Evolutionary conservation across 441 rosid species (phyloP), one percentile per base, ranked within the genome.

Genomic region (Jatropha podagrica): DNA sequence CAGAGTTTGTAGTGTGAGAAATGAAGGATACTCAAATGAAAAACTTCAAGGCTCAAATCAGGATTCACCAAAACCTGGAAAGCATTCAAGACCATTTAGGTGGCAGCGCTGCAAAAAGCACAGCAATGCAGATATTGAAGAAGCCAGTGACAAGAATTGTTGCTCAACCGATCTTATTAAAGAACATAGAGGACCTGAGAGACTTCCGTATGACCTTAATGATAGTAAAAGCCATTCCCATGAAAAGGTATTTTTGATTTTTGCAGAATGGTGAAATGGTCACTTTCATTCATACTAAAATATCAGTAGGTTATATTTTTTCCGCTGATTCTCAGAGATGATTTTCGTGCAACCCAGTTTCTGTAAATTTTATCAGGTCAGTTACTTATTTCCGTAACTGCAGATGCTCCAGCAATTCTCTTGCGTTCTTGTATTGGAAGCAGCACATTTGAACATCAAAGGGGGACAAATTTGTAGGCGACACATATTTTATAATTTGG

Each of bases 71-170:
- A 81, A 84, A 67, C 74, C 52, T n/a, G 79, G 62, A 73, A 86
- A 86, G 82, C 85, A 83, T 69, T 77, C 59, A 62, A 85, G 92
- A 80, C 79, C 84, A 46, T 86, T 87, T 81, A 79, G 79, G 64
- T 83, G 88, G 86, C 86, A 81, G 80, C 88, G 87, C 26, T 12
- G 54, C 61, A 84, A 72, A 77, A 87, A 72, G 82, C 80, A 64
- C 78, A 84, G 73, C 63, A 65, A 38, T 67, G 48, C 71, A 72
- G 80, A 77, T 69, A 65, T 37, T 71, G 80, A 73, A 79, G 83
- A 72, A 78, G 72, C 70, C 68, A 70, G 65, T 64, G 65, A 68
- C n/a, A 40, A 38, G 42, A 67, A 32, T 58, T 60, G 65, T 71
- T 40, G 64, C 20, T 4, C 69, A 48, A 76, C 56, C 73, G 52